These are phyloP conservation scores for Exophiala viscosa DNA, from an alignment of 2,329 filamentous ascomycete genomes.

Conservation along the genomic window DNA sequence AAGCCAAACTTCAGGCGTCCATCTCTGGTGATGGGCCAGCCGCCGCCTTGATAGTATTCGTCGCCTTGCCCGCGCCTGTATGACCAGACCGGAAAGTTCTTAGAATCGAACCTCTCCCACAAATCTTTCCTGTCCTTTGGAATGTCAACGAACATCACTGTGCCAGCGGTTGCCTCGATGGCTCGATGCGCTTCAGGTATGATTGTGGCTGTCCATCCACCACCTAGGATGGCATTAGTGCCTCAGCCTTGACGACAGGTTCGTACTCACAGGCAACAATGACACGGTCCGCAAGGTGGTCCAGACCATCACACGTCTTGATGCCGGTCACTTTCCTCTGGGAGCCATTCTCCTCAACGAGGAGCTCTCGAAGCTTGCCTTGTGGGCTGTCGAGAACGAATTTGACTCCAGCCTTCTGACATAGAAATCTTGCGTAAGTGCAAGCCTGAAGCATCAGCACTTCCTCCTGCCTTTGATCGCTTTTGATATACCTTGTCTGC, in stretches of 20 bases:
- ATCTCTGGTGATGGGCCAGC: slow-evolving; percentile 28
- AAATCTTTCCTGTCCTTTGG: slow-evolving; percentile 32
- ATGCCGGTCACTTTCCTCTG: slow-evolving; percentile 29
- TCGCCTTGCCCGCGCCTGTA: slow-evolving; percentile 21
- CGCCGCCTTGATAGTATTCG: slow-evolving; percentile 25
- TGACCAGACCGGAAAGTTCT: slow-evolving; percentile 37
- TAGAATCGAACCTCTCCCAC: slow-evolving; percentile 34
- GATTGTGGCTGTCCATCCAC: slow-evolving; percentile 32
- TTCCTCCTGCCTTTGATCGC: background rate
- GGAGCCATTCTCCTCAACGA: slow-evolving; percentile 1
- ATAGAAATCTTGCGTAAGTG: slow-evolving; percentile 28
- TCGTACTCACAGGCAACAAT: slow-evolving; percentile 26
- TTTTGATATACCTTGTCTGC: slow-evolving; percentile 28
- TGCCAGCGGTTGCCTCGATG: slow-evolving; percentile 40
- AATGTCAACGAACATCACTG: slow-evolving; percentile 36
- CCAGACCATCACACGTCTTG: slow-evolving; percentile 29
- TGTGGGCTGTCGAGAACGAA: slow-evolving; percentile 28
- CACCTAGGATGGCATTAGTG: slow-evolving; percentile 17
- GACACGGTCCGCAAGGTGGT: slow-evolving; percentile 28
- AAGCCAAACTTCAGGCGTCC: slow-evolving; percentile 31
- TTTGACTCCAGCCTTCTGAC: slow-evolving; percentile 29
- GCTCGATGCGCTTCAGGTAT: slow-evolving; percentile 31
- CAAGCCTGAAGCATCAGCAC: slow-evolving; percentile 20
- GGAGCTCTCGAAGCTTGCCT: slow-evolving; percentile 19
- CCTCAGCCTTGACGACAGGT: background rate